Evolutionary conservation across 768 basidiomycete species (phyloP), one percentile per base, ranked within the genome.

Genomic region (Leccinum sublutescens): DNA sequence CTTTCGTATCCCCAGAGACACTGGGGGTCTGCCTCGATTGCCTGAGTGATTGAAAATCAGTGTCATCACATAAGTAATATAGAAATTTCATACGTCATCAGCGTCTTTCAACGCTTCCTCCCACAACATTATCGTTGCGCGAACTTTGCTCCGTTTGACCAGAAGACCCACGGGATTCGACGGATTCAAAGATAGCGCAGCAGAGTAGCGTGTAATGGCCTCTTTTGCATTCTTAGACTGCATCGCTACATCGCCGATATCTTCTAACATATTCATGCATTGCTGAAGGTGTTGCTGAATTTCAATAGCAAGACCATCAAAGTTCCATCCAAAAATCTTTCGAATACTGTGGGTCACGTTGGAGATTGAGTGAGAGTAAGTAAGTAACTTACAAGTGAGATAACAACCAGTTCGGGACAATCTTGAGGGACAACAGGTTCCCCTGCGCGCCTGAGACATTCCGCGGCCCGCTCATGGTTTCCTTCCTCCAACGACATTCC

Each of bases 321-420:
- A 58, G 10, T 52, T 8, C 64, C 64, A 65, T 2, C 56, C 64
- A 21, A 62, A 62, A 1, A 59, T 47, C 54, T 62, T 50, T 27
- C 8, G 8, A 27, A 7, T 27, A 7, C 27, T 27, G 0, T 27
- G 27, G 8, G 8, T 27, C 27, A 7, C 0, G 1, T 27, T 27
- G 27, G 1, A 27, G 7, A 27, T 27, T 7, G 27, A 27, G 7
- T 27, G 27, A 27, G 27, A 27, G 2, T 21, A 21, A 27, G 2
- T 21, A 21, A 27, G 27, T 1, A 27, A 7, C 27, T 27, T 27
- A 27, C 27, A 27, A 27, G 27, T 0, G 27, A 27, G 8, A 27
- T 1, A 7, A 27, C 27, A 7, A 27, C 7, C 27, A 27, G 27
- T 8, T 27, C 27, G 8, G 27, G 27, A 27, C 7, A 27, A 27